Base-by-base conservation (phyloP, 208 protist genomes). In the Acanthamoeba lenticulata region DNA sequence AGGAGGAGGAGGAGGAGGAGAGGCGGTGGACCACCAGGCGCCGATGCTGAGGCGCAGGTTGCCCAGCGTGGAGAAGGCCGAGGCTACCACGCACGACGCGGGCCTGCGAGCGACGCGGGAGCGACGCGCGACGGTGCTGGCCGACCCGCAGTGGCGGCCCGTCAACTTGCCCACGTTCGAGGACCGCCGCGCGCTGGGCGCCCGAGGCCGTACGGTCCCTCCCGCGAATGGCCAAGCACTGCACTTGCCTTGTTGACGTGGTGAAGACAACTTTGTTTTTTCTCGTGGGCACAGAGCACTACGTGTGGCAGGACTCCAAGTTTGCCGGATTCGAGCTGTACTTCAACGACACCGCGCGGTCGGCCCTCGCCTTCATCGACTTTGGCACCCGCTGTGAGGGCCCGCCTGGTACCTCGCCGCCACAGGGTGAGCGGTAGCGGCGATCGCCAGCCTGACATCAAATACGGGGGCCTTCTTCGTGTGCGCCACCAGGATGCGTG, bases 361-460 rank as follows among this genome's bases (percentile, higher is more conserved):
- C 38, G n/a, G 44, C n/a, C 29, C 7, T 55, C 15, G 77, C 38
- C 77, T 55, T 60, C 77, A 57, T 86, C 29, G 77, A 86, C 77
- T 86, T 86, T 86, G 77, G 77, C 15, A 60, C 38, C 77, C 24
- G 34, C 7, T 86, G 77, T 38, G 77, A 86, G 77, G 77, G 77
- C n/a, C 77, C 77, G 21, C 77, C 77, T 27, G 67, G 67, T 77
- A 42, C 47, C 1, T 24, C 24, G 19, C 2, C 49, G 1, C 49
- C 1, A 57, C 49, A 21, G 0, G 49, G 15, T 13, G 3, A 57
- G 45, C 45, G 15, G 5, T 52, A 15, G n/a, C n/a, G n/a, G 45
- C n/a, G n/a, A n/a, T n/a, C n/a, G n/a, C n/a, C n/a, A n/a, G n/a
- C n/a, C n/a, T n/a, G n/a, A n/a, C n/a, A n/a, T n/a, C n/a, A n/a